A percentile compares a stretch with the other conserved stretches of the same genome.
These are phyloP conservation scores for Sabuloglossum arenarium DNA, from an alignment of 495 filamentous ascomycete species.

Conservation along the genomic window DNA sequence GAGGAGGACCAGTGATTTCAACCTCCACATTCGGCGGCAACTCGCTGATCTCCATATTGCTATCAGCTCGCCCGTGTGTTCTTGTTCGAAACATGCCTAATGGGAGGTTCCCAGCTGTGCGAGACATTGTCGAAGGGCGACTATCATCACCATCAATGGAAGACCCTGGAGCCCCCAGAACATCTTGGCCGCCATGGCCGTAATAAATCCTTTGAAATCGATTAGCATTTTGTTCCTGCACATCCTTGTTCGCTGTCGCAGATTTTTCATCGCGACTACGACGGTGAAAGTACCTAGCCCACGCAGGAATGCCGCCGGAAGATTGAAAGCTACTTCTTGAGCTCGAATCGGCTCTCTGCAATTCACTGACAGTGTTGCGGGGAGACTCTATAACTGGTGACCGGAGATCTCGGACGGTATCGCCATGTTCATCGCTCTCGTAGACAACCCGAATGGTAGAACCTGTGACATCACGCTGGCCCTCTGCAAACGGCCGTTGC, in stretches of 20 bases:
- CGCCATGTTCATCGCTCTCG: slow-evolving; percentile 12
- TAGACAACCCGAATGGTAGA: slow-evolving; percentile 28
- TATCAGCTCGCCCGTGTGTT: neutral
- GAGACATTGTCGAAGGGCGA: neutral
- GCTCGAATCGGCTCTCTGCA: neutral
- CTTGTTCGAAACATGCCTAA: neutral
- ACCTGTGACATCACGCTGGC: slow-evolving; percentile 16
- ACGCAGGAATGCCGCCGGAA: slow-evolving; percentile 37
- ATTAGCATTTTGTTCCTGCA: slow-evolving; percentile 1
- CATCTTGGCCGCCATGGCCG: slow-evolving; percentile 1
- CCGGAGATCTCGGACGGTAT: slow-evolving; percentile 18
- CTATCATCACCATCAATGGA: neutral
- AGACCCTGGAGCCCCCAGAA: neutral
- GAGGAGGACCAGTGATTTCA: slow-evolving; percentile 5
- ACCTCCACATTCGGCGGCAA: slow-evolving; percentile 7
- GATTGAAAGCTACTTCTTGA: slow-evolving; percentile 24
- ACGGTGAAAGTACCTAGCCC: slow-evolving; percentile 27
- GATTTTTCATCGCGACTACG: slow-evolving; percentile 3
- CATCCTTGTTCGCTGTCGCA: neutral
- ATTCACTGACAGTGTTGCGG: neutral
- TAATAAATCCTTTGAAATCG: slow-evolving; percentile 2
- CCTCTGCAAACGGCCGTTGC: neutral
- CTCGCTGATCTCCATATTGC: neutral
- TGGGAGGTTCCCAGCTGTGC: neutral
- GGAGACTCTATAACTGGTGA: slow-evolving; percentile 9